Base-by-base conservation (phyloP, 164 flowering plant species). In the Sextonia rubra region DNA sequence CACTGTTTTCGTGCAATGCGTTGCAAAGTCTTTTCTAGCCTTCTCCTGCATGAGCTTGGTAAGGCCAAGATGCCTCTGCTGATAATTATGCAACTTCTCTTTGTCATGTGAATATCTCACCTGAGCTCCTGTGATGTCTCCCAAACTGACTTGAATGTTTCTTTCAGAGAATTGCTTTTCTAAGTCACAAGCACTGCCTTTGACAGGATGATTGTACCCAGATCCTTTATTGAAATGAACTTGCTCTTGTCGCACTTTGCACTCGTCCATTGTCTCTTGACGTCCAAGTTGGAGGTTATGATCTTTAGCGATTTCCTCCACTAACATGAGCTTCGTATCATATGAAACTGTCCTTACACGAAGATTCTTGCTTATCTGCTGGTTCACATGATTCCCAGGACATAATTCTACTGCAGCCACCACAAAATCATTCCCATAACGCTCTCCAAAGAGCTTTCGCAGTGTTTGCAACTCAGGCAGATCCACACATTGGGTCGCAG, bases 401-500 rank as follows among this genome's bases (percentile, higher is more conserved):
- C 78, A 76, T 49, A 88, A 80, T 61, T 91, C 88, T 25, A 83
- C 78, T 3, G 96, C 89, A 24, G 78, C 60, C 60, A 27, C 65
- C 6, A 82, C 86, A 64, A 90, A 87, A 32, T 66, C 80, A 25
- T 83, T 82, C 23, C 99, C 97, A 60, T 92, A 94, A 1, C 91
- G 89, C 52, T 89, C 83, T 12, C 82, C 85, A 71, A 92, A 91
- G 60, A 92, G 85, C 75, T 86, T 82, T 63, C 94, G 72, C 14
- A 94, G 80, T 24, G 2, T 63, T 47, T 74, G 75, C 67, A 94
- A 91, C 86, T 94, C 97, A 6, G 97, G 98, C 0, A 92, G 74
- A 71, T 92, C 97, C 9, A 91, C 98, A 77, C 87, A 89, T 73
- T 91, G 85, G 70, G 92, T 85, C 18, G 97, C 89, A 23, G 97